These are phyloP conservation scores for Adansonia grandidieri DNA, from an alignment of 441 rosid genomes.

Conservation along the genomic window DNA sequence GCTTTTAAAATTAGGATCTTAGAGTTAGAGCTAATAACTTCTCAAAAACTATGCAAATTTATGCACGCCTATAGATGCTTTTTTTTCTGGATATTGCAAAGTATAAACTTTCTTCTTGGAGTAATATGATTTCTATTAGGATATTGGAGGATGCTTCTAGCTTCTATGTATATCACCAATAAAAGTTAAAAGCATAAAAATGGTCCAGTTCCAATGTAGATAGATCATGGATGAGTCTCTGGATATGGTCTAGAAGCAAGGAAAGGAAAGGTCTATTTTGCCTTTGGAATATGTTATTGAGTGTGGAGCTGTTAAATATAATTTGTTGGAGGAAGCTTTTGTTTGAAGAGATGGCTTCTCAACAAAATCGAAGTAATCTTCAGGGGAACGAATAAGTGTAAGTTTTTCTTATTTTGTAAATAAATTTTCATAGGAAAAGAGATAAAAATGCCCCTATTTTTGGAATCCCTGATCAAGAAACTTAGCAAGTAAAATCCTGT, in stretches of 20 bases:
- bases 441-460: background rate
- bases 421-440: background rate
- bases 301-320: background rate
- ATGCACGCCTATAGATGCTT: background rate
- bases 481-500: background rate
- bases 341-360: background rate
- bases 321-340: background rate
- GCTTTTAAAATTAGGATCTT: background rate
- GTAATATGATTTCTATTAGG: background rate
- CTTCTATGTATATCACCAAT: background rate
- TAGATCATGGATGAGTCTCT: background rate
- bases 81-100: background rate
- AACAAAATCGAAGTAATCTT: background rate
- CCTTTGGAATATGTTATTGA: background rate
- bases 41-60: background rate
- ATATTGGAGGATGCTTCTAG: background rate
- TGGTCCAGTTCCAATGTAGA: background rate
- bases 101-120: background rate
- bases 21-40: background rate
- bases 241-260: background rate
- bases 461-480: background rate
- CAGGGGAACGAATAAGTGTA: background rate
- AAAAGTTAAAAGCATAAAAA: background rate
- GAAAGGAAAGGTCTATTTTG: background rate
- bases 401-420: background rate